phyloP scores from a whole-genome alignment of 106 monocot species.

The Acorus gramineus region DNA sequence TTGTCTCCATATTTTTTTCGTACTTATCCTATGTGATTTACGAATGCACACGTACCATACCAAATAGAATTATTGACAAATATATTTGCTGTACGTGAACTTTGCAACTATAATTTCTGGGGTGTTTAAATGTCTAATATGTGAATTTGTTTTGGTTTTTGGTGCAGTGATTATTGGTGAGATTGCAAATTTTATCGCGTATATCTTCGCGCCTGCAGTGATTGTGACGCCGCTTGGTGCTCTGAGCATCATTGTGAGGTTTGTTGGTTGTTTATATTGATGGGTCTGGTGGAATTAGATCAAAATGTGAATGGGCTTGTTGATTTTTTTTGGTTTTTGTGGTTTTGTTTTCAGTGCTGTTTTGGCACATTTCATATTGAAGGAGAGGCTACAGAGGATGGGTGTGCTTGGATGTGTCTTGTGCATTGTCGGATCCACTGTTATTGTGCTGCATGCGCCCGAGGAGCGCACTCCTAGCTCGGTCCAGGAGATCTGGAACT shows the following conservation, averaged over 20 bases:
- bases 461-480: constrained; percentile 17
- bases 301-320: background rate
- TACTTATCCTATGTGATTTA: too few species aligned
- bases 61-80: too few species aligned
- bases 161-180: constrained; percentile 22
- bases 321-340: background rate
- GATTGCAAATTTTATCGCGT: constrained; percentile 21
- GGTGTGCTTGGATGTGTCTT: constrained; percentile 19
- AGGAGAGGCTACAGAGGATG: constrained; percentile 21
- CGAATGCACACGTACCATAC: too few species aligned
- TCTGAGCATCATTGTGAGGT: constrained; percentile 25
- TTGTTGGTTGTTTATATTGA: background rate
- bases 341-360: constrained; percentile 15
- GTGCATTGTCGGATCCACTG: constrained; percentile 23
- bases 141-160: background rate
- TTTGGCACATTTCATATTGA: constrained; percentile 18
- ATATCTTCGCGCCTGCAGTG: constrained; percentile 23
- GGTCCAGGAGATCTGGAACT: constrained; percentile 17
- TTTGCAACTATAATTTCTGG: background rate
- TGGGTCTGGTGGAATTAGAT: background rate
- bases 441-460: constrained; percentile 21
- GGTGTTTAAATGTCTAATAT: background rate
- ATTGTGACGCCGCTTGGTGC: constrained; percentile 27
- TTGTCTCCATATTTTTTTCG: too few species aligned
- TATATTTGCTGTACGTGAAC: background rate